Evolutionary conservation across 1,284 basidiomycete genomes (phyloP).

Genomic region (Irpex sp.): DNA sequence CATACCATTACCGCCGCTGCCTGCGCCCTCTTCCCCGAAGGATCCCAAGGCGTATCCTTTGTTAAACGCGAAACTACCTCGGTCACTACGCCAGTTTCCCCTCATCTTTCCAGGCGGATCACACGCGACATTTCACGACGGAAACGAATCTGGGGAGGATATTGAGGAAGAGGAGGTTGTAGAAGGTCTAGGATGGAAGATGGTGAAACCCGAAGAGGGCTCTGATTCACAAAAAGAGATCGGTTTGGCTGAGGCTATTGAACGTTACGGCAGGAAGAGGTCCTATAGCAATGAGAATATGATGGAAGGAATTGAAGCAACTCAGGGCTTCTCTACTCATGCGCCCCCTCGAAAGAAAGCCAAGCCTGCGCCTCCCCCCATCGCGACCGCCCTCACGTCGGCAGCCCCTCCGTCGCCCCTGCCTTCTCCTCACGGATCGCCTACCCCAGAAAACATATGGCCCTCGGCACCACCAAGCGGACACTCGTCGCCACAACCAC

Average conservation of each 20-base stretch:
- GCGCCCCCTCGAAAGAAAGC: slow-evolving; percentile 75
- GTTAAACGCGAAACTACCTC: slow-evolving; percentile 64
- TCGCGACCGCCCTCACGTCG: slow-evolving; percentile 52
- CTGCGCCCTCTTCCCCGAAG: slow-evolving; percentile 64
- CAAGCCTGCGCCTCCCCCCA: slow-evolving; percentile 53
- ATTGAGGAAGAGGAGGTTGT: slow-evolving; percentile 62
- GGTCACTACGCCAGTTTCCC: slow-evolving; percentile 67
- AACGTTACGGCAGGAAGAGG: slow-evolving; percentile 77
- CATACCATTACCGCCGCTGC: slow-evolving; percentile 68
- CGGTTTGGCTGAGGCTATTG: slow-evolving; percentile 71
- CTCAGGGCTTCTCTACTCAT: slow-evolving; percentile 41
- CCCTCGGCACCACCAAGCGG: slow-evolving; percentile 75
- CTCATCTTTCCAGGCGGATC: slow-evolving; percentile 75
- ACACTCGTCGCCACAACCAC: slow-evolving; percentile 61
- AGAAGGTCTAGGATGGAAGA: slow-evolving; percentile 69
- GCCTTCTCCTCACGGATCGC: slow-evolving; percentile 79
- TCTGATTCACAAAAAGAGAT: slow-evolving; percentile 48
- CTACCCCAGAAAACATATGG: slow-evolving; percentile 68
- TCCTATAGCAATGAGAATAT: slow-evolving; percentile 63
- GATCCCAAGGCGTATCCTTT: slow-evolving; percentile 77
- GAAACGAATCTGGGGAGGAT: slow-evolving; percentile 56
- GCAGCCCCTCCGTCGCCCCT: slow-evolving; percentile 79
- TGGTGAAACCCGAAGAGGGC: slow-evolving; percentile 63
- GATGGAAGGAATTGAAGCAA: slow-evolving; percentile 76
- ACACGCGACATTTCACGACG: slow-evolving; percentile 73